phyloP scores from a whole-genome alignment of 371 early-diverging fungal species.

The Lichtheimia corymbifera region DNA sequence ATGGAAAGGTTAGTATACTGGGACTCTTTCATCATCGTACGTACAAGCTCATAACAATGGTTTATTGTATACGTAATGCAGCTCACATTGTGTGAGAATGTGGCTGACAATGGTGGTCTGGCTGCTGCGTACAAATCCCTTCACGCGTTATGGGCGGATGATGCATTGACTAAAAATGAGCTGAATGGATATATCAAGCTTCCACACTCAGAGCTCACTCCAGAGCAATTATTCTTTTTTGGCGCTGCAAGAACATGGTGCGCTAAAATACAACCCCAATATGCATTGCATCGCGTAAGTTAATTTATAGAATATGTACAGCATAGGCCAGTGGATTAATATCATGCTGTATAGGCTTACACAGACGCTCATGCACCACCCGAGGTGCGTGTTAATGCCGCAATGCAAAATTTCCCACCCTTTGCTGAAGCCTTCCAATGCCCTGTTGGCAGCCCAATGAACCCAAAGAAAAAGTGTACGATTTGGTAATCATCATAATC shows the following conservation, averaged over 20 bases:
- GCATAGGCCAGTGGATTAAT: background rate
- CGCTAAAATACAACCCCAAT: slow-evolving; percentile 33
- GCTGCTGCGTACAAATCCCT: slow-evolving; percentile 33
- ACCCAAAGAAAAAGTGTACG: slow-evolving; percentile 53
- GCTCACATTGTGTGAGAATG: slow-evolving; percentile 68
- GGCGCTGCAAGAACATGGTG: slow-evolving; percentile 58
- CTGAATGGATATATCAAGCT: slow-evolving; percentile 36
- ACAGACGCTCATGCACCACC: slow-evolving; percentile 61
- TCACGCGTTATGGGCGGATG: slow-evolving; percentile 15
- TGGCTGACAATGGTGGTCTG: slow-evolving; percentile 80
- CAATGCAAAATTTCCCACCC: slow-evolving; percentile 54
- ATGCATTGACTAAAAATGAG: slow-evolving; percentile 4
- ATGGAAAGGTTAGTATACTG: slow-evolving; percentile 61
- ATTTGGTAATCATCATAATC: slow-evolving; percentile 38
- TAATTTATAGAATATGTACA: background rate
- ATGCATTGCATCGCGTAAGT: slow-evolving; percentile 10
- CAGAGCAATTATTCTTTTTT: slow-evolving; percentile 55
- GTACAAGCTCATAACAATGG: background rate
- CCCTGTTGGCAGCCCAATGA: slow-evolving; percentile 52
- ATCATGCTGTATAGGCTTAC: slow-evolving; percentile 21
- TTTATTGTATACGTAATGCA: slow-evolving; percentile 6
- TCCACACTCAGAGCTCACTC: slow-evolving; percentile 54
- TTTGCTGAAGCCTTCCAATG: slow-evolving; percentile 70
- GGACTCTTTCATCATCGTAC: slow-evolving; percentile 58
- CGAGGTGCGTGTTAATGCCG: slow-evolving; percentile 63